Evolutionary conservation across 2,329 filamentous ascomycete genomes (phyloP), one percentile per base, ranked within the genome.

Genomic region (Exophiala sp.): DNA sequence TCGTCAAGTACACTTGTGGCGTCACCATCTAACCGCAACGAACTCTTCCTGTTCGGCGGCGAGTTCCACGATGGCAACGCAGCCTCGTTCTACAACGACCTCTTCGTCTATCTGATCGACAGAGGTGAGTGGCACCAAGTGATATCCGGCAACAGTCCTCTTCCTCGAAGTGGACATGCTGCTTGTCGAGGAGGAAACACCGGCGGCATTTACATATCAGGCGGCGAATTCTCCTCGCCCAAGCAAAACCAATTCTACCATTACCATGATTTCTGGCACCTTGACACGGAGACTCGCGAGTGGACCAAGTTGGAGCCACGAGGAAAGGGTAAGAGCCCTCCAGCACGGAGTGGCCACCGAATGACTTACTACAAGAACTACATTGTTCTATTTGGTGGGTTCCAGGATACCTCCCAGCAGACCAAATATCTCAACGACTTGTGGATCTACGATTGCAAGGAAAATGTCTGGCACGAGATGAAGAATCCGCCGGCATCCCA

Each of bases 211-310:
- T 99, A 95, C 69, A 75, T 99, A 12, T 97, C 97, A 66, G 94
- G 94, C 60, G 94, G 75, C 57, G 94, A 99, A 72, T 99, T 99
- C 71, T 95, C 89, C 54, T 92, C 87, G 24, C 94, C 94, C 2
- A 97, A 96, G 69, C 94, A 97, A 72, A 94, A 94, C 3, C 97
- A 92, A 0, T 99, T 99, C 67, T 96, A 99, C 71, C 94, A 99
- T 72, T 99, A 99, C 75, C 96, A 95, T 66, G 94, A 97, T 73
- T 97, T 99, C 70, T 99, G 94, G 92, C 81, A 87, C 46, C 80
- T 97, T 40, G 91, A 97, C 67, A 88, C 92, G 0, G 81, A 80
- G 7, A 85, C 83, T 6, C 81, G 91, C 64, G 94, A 99, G 75
- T 99, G 94, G 94, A 88, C 84, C 52, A 87, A 91, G 57, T 78